Percentiles rank a stretch among this genome's conserved stretches.
These are phyloP conservation scores for Anastatica hierochuntica DNA, from an alignment of 345 rosid species.

Conservation along the genomic window DNA sequence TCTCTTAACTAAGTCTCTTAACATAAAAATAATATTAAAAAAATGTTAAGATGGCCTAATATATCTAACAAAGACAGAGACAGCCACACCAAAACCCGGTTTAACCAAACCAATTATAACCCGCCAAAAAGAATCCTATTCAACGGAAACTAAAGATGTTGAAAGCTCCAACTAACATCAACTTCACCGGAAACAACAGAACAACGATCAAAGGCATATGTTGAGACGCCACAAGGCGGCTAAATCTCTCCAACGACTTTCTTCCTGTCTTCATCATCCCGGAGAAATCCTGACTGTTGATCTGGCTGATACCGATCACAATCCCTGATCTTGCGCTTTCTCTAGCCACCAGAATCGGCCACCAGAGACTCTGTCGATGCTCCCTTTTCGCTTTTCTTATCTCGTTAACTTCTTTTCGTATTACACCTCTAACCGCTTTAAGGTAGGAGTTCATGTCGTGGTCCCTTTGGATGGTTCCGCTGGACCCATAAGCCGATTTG, in stretches of 20 bases:
- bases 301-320: slow-evolving; percentile 25
- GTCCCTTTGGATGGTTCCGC: slow-evolving; percentile 68
- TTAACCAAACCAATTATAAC: neutral
- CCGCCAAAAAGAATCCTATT: slow-evolving; percentile 5
- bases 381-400: slow-evolving; percentile 49
- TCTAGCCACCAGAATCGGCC: slow-evolving; percentile 41
- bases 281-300: slow-evolving; percentile 39
- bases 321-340: slow-evolving; percentile 22
- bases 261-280: slow-evolving; percentile 53
- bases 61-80: too few relatives aligned
- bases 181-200: slow-evolving; percentile 54
- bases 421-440: slow-evolving; percentile 45
- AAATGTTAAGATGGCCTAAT: too few relatives aligned
- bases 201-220: slow-evolving; percentile 75
- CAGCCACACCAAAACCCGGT: too few relatives aligned
- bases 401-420: slow-evolving; percentile 54
- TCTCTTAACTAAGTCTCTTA: too few relatives aligned
- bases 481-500: slow-evolving; percentile 63
- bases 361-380: slow-evolving; percentile 52
- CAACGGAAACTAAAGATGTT: slow-evolving; percentile 31
- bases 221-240: slow-evolving; percentile 69
- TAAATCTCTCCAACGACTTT: slow-evolving; percentile 55
- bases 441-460: slow-evolving; percentile 74
- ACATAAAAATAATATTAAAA: too few relatives aligned
- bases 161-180: slow-evolving; percentile 50